phyloP scores from a whole-genome alignment of 352 stramenopile genomes.

The Phytophthora hybrid region DNA sequence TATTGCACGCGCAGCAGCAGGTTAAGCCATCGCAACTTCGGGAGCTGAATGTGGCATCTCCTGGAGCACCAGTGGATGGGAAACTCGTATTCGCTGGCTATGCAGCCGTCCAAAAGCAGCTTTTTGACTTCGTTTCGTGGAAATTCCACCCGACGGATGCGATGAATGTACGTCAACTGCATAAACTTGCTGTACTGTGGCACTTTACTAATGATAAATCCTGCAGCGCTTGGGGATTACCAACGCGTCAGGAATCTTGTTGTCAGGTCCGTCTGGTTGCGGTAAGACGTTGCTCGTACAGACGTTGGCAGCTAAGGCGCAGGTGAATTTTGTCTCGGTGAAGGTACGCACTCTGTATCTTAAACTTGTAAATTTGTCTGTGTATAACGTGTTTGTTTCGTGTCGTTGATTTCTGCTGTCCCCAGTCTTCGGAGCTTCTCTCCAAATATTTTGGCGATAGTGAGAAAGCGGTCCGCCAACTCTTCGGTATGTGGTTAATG shows the following conservation, averaged over 20 bases:
- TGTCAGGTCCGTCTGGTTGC: slow-evolving; percentile 83
- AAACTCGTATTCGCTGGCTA: slow-evolving; percentile 72
- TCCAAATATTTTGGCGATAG: slow-evolving; percentile 92
- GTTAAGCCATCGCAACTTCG: slow-evolving; percentile 80
- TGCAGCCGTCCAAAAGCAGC: slow-evolving; percentile 56
- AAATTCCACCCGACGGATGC: slow-evolving; percentile 69
- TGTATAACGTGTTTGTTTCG: not conserved
- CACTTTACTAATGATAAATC: slow-evolving; percentile 17
- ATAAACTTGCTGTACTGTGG: slow-evolving; percentile 5
- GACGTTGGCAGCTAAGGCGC: slow-evolving; percentile 60
- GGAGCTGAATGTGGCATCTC: slow-evolving; percentile 77
- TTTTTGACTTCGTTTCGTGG: slow-evolving; percentile 73
- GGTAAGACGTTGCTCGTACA: slow-evolving; percentile 87
- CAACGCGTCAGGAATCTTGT: slow-evolving; percentile 75
- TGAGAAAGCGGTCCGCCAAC: slow-evolving; percentile 78
- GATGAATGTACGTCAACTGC: slow-evolving; percentile 59
- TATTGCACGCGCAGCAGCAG: slow-evolving; percentile 60
- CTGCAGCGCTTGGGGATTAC: slow-evolving; percentile 67
- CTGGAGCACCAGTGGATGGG: slow-evolving; percentile 31
- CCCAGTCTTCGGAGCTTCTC: slow-evolving; percentile 80
- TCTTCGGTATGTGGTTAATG: slow-evolving; percentile 66
- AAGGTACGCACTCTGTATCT: slow-evolving; percentile 55
- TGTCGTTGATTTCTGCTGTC: not conserved
- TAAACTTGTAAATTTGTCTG: not conserved
- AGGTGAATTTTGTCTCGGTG: slow-evolving; percentile 84